Evolutionary conservation across 345 rosid genomes (phyloP).

Genomic region (Eucalyptus cloeziana): DNA sequence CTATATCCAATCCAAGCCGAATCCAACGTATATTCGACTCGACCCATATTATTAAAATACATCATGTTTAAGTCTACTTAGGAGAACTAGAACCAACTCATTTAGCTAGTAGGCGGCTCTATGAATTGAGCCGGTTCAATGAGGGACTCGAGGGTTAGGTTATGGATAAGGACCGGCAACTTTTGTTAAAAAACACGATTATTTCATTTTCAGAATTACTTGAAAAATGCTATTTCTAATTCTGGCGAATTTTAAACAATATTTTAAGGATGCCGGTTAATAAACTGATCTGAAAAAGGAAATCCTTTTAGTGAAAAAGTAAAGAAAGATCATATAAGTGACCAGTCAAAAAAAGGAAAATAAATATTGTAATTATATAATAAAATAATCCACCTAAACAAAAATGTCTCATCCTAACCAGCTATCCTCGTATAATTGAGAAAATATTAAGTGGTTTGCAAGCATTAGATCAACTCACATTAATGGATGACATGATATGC

Average conservation of each 20-base stretch:
- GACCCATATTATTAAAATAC: too few relatives aligned
- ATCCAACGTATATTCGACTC: accelerated
- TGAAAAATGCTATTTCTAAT: neutral
- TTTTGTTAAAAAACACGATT: too few relatives aligned
- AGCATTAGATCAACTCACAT: neutral
- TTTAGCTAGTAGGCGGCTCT: neutral
- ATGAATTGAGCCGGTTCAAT: neutral
- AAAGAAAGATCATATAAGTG: neutral
- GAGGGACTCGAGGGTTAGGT: accelerated
- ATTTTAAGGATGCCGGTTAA: neutral
- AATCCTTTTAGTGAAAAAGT: neutral
- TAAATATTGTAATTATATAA: too few relatives aligned
- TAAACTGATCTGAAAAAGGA: neutral
- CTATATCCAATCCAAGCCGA: neutral
- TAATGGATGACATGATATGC: neutral
- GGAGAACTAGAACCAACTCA: neutral
- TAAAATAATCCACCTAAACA: neutral
- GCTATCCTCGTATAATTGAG: neutral
- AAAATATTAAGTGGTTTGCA: neutral
- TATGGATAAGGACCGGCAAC: neutral
- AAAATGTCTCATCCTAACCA: neutral
- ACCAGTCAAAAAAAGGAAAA: too few relatives aligned
- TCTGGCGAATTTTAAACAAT: too few relatives aligned
- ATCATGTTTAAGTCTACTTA: neutral
- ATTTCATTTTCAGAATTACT: neutral